Evolutionary conservation across 352 stramenopile species (phyloP).

Genomic region (Phytopythium ostracodes): DNA sequence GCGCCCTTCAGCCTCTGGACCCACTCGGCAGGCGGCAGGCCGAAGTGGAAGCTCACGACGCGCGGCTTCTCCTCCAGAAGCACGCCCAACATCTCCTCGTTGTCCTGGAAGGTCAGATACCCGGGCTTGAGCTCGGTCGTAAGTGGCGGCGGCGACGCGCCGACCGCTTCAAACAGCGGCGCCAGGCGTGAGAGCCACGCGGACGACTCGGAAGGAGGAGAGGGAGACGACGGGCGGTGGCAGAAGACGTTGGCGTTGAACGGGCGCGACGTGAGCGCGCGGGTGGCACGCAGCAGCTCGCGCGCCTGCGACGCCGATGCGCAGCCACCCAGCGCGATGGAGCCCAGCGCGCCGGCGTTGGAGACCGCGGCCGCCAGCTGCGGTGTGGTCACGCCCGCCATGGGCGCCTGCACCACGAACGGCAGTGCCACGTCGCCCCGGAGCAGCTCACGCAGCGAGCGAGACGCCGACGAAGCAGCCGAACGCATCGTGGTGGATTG

Average conservation of each 20-base stretch:
- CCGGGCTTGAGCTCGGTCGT: constrained; percentile 8
- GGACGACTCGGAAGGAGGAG: constrained; percentile 7
- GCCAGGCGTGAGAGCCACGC: constrained; percentile 32
- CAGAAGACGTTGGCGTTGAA: constrained; percentile 73
- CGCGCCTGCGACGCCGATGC: constrained; percentile 24
- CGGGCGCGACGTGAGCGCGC: constrained; percentile 20
- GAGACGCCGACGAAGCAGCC: neutral
- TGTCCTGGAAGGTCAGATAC: constrained; percentile 26
- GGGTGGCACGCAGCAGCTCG: constrained; percentile 24
- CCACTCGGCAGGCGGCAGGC: constrained; percentile 24
- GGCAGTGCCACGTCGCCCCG: constrained; percentile 4
- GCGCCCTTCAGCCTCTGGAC: constrained; percentile 32
- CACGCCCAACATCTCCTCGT: constrained; percentile 28
- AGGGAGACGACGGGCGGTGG: constrained; percentile 16
- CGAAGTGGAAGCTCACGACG: constrained; percentile 73
- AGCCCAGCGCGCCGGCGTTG: constrained; percentile 40
- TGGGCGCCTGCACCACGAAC: constrained; percentile 3
- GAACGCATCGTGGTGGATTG: neutral
- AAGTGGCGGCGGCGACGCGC: constrained; percentile 7
- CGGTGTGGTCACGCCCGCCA: constrained; percentile 2
- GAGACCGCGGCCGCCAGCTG: constrained; percentile 32
- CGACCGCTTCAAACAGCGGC: constrained; percentile 36
- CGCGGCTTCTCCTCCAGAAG: constrained; percentile 42
- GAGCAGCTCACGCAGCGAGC: neutral
- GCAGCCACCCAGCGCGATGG: constrained; percentile 34